These are phyloP conservation scores for Sabuloglossum arenarium DNA, from an alignment of 495 filamentous ascomycete genomes.

Conservation along the genomic window DNA sequence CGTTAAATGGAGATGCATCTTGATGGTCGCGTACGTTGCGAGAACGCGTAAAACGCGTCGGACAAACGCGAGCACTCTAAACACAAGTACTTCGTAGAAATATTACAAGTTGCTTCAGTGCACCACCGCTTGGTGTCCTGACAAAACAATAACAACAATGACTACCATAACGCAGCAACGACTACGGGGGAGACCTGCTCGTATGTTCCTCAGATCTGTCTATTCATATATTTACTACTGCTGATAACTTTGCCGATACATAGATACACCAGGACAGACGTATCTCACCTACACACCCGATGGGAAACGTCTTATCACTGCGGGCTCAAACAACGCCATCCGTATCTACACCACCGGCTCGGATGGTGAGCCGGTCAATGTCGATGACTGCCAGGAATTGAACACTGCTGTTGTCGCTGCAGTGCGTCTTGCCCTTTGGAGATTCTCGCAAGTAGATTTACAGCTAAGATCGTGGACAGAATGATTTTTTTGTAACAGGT, in stretches of 20 bases:
- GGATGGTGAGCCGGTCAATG: slow-evolving; percentile 73
- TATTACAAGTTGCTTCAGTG: neutral
- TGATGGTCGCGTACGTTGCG: no score
- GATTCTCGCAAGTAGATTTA: neutral
- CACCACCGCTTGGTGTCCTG: neutral
- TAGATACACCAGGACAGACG: slow-evolving; percentile 49
- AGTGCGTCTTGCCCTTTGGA: slow-evolving; percentile 20
- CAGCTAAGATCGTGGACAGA: slow-evolving; percentile 19
- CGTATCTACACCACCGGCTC: slow-evolving; percentile 77
- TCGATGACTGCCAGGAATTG: slow-evolving; percentile 71
- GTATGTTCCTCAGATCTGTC: slow-evolving; percentile 15
- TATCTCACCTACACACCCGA: slow-evolving; percentile 47
- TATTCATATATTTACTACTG: neutral
- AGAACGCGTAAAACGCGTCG: neutral
- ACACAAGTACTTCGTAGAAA: neutral
- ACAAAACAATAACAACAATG: slow-evolving; percentile 6
- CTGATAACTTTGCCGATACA: neutral
- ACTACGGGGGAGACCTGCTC: slow-evolving; percentile 24
- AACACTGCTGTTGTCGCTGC: slow-evolving; percentile 57
- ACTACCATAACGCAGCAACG: slow-evolving; percentile 15
- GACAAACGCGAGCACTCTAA: neutral
- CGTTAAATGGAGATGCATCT: no score
- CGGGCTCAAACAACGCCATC: slow-evolving; percentile 74
- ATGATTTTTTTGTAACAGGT: slow-evolving; percentile 69
- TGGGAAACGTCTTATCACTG: slow-evolving; percentile 54